Evolutionary conservation across 768 basidiomycete species (phyloP).

Genomic region (Chlorophyllum brunneum): DNA sequence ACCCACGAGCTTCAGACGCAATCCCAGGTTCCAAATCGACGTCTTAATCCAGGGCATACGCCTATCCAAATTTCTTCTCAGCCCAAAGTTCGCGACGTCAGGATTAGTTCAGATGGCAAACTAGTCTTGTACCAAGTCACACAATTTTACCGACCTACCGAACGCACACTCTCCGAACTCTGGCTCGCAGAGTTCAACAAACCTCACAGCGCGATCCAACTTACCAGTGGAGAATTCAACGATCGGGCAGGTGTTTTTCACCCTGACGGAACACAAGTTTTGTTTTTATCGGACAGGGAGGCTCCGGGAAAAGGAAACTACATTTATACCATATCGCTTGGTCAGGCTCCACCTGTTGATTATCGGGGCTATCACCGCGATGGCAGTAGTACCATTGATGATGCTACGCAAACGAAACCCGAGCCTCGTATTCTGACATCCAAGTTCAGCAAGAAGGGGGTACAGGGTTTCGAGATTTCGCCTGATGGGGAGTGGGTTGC

Average conservation of each 20-base stretch:
- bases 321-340: conserved; percentile 8
- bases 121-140: conserved; percentile 29
- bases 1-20: conserved; percentile 1
- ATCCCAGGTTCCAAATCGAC: conserved; percentile 11
- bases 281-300: conserved; percentile 29
- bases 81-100: conserved; percentile 29
- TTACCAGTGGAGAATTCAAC: conserved; percentile 25
- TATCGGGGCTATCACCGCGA: conserved; percentile 16
- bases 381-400: conserved; percentile 8
- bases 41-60: conserved; percentile 11
- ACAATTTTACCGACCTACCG: conserved; percentile 24
- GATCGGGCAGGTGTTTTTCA: conserved; percentile 29
- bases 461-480: conserved; percentile 28
- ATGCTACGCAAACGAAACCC: conserved; percentile 6
- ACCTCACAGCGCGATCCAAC: conserved; percentile 22
- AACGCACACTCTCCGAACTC: conserved; percentile 21
- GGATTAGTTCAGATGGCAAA: conserved; percentile 27
- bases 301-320: conserved; percentile 21
- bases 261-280: conserved; percentile 24
- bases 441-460: conserved; percentile 11
- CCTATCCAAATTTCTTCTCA: conserved; percentile 25
- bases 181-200: conserved; percentile 28
- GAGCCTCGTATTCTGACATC: conserved; percentile 10
- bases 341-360: conserved; percentile 4
- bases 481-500: conserved; percentile 28